phyloP scores from a whole-genome alignment of 805 yeast species.

The Cyberlindnera japonica region DNA sequence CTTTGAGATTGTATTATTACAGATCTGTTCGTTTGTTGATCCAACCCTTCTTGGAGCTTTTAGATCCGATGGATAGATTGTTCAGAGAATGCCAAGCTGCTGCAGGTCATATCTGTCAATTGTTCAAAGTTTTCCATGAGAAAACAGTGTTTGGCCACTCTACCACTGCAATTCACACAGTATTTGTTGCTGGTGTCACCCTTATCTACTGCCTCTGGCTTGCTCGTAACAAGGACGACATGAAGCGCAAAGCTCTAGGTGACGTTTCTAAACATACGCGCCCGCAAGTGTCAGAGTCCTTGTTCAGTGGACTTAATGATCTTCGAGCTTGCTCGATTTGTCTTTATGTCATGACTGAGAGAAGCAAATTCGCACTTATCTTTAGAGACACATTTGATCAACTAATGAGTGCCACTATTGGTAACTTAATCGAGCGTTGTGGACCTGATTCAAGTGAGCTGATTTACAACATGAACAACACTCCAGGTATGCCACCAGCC shows the following conservation, averaged over 20 bases:
- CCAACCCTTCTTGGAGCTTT: slow-evolving; percentile 60
- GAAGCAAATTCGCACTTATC: slow-evolving; percentile 56
- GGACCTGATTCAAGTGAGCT: slow-evolving; percentile 60
- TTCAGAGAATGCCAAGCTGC: slow-evolving; percentile 69
- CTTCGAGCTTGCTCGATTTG: slow-evolving; percentile 62
- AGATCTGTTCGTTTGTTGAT: slow-evolving; percentile 56
- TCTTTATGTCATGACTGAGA: slow-evolving; percentile 61
- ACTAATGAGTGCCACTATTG: slow-evolving; percentile 59
- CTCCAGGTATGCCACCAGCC: slow-evolving; percentile 60
- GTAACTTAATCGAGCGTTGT: slow-evolving; percentile 57
- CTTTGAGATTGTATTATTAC: slow-evolving; percentile 55
- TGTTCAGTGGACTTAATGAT: slow-evolving; percentile 57
- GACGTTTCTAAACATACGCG: slow-evolving; percentile 58
- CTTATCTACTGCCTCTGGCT: slow-evolving; percentile 64
- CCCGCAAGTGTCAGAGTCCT: slow-evolving; percentile 51
- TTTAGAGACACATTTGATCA: slow-evolving; percentile 69
- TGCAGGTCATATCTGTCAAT: slow-evolving; percentile 65
- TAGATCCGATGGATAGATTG: slow-evolving; percentile 57
- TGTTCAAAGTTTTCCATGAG: slow-evolving; percentile 60
- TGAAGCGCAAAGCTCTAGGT: slow-evolving; percentile 50
- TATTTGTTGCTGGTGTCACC: slow-evolving; percentile 67
- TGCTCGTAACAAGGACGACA: slow-evolving; percentile 57
- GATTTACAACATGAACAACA: slow-evolving; percentile 34
- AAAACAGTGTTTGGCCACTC: slow-evolving; percentile 61
- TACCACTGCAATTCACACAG: slow-evolving; percentile 62